phyloP scores from a whole-genome alignment of 179 eudicot genomes.

The Beta lomatogona region DNA sequence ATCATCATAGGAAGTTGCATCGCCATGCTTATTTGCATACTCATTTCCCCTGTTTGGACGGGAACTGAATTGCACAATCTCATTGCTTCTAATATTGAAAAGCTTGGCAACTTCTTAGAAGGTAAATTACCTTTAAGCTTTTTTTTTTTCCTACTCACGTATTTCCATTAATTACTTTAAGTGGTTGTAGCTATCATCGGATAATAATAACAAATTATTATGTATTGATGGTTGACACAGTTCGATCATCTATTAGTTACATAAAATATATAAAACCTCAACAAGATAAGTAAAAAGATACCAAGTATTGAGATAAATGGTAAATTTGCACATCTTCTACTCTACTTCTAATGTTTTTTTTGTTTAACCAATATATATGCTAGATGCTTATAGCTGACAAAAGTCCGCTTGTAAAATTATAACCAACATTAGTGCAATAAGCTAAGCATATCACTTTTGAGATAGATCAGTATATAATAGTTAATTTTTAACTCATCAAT shows the following conservation, averaged over 20 bases:
- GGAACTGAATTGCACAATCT: constrained; percentile 56
- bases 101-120: constrained; percentile 48
- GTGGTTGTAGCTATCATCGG: neutral
- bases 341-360: no score
- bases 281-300: no score
- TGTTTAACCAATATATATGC: no score
- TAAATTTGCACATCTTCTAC: no score
- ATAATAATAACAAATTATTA: neutral
- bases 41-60: constrained; percentile 59
- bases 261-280: no score
- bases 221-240: no score
- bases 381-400: no score
- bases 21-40: constrained; percentile 43
- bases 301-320: no score
- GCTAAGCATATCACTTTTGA: neutral
- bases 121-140: constrained; percentile 24
- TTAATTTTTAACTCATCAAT: neutral
- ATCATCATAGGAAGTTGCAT: constrained; percentile 48
- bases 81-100: constrained; percentile 47
- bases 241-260: no score
- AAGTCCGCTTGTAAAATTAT: no score
- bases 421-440: no score
- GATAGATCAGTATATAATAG: neutral
- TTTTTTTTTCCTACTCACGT: neutral
- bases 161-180: neutral